Evolutionary conservation across 176 grass and related monocot species (phyloP).

Genomic region (Avena sativa): DNA sequence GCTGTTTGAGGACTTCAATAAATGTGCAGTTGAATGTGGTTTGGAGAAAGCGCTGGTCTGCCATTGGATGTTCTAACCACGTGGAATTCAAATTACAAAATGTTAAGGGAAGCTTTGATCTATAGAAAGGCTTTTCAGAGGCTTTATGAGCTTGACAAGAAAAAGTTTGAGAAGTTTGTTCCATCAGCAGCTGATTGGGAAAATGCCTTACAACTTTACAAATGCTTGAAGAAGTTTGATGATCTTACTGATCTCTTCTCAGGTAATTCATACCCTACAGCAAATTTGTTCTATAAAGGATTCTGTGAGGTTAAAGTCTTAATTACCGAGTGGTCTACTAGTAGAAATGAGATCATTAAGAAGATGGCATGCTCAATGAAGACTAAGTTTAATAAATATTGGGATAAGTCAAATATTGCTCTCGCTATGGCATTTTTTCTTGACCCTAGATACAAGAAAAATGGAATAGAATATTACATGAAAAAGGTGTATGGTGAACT

Average conservation of each 20-base stretch:
- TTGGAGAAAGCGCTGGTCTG: not conserved
- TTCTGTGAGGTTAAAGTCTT: not conserved
- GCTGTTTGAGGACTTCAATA: not conserved
- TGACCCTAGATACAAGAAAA: not conserved
- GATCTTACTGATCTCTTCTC: no score
- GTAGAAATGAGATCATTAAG: not conserved
- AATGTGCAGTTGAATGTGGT: not conserved
- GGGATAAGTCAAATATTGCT: not conserved
- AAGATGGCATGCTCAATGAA: not conserved
- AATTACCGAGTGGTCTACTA: not conserved
- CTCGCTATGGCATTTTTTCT: not conserved
- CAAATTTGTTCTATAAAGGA: no score
- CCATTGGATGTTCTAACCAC: not conserved
- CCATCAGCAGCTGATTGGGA: not conserved
- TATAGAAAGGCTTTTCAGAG: not conserved
- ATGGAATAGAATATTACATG: not conserved
- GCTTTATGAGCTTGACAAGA: not conserved
- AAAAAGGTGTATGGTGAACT: not conserved
- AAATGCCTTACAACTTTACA: no score
- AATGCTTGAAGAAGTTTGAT: no score
- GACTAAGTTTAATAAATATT: not conserved
- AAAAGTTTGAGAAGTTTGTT: not conserved
- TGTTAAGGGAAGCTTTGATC: not conserved
- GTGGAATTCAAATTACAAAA: not conserved
- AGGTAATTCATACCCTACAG: no score